Evolutionary conservation across 2,329 filamentous ascomycete genomes (phyloP).

Genomic region (Cryphonectria japonica): DNA sequence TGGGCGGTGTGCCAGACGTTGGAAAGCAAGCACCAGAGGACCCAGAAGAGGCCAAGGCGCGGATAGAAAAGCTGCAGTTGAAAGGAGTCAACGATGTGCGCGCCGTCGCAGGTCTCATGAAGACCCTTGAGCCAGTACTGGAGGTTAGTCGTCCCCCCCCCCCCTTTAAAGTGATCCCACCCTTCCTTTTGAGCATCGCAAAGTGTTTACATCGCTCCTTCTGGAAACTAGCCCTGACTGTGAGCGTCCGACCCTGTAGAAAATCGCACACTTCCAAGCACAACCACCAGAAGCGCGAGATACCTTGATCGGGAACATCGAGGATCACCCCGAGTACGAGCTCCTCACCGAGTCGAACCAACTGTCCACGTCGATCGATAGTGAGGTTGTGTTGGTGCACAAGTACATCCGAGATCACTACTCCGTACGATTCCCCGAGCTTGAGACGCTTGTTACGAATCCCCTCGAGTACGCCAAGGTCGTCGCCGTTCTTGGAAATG

Average conservation of each 20-base stretch:
- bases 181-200: slow-evolving; percentile 38
- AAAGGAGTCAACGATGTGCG: slow-evolving; percentile 75
- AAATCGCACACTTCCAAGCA: slow-evolving; percentile 77
- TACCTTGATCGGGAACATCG: slow-evolving; percentile 74
- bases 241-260: slow-evolving; percentile 62
- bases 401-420: slow-evolving; percentile 98
- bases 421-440: slow-evolving; percentile 87
- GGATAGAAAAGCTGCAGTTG: slow-evolving; percentile 82
- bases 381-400: slow-evolving; percentile 89
- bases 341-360: slow-evolving; percentile 87
- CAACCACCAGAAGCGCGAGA: slow-evolving; percentile 66
- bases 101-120: slow-evolving; percentile 79
- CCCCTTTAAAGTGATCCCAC: slow-evolving; percentile 30
- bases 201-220: slow-evolving; percentile 66
- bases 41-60: slow-evolving; percentile 73
- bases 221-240: slow-evolving; percentile 70
- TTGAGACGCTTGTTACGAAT: slow-evolving; percentile 87
- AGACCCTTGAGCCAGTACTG: slow-evolving; percentile 77
- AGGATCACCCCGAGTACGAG: slow-evolving; percentile 91
- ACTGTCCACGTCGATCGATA: slow-evolving; percentile 88
- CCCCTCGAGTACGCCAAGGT: slow-evolving; percentile 95
- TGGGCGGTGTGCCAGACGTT: slow-evolving; percentile 51
- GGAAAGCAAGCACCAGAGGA: slow-evolving; percentile 59
- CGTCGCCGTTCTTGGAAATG: slow-evolving; percentile 90
- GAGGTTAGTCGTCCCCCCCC: slow-evolving; percentile 64